Base-by-base conservation (phyloP, 345 rosid genomes). In the Boechera stricta region DNA sequence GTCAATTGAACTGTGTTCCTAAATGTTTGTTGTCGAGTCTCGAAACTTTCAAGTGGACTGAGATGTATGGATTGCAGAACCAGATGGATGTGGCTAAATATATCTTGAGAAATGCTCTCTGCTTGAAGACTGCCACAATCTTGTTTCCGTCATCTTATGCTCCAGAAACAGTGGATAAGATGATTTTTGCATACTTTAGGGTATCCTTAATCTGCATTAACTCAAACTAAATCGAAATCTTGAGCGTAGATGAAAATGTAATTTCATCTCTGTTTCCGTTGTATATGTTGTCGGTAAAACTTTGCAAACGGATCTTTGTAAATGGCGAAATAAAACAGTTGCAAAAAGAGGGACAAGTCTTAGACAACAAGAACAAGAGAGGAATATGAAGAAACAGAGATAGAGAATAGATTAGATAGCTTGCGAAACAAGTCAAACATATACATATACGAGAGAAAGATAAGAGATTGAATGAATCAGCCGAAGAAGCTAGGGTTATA, bases 401-500 rank as follows among this genome's bases (percentile, higher is more conserved):
- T 1, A 21, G 79, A 39, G 59, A 29, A 70, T 42, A 52, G 8
- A 67, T 45, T 57, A 65, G 52, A 70, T 69, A 60, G 64, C 74
- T 79, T 79, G 76, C 36, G 39, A 55, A 4, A 57, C 59, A 67
- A 73, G 77, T 78, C 69, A 78, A 65, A 52, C n/a, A 64, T 72
- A 63, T 70, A 64, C 72, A 77, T 55, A 64, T 24, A 53, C 11
- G 15, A 55, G 3, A 26, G 13, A 69, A 39, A 41, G 45, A 41
- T 9, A 2, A 41, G 3, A 44, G 3, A 49, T 10, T 2, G 73
- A 24, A 11, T 5, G 55, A 74, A 64, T 79, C 72, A 86, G n/a
- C 71, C 76, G 33, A 92, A 92, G 97, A 90, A 92, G 32, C 79
- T 88, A 24, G 97, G 97, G 67, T 95, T 87, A 56, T 95, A 95